A percentile compares a stretch with the other conserved stretches of the same genome.
phyloP scores from a whole-genome alignment of 495 filamentous ascomycete genomes.

The Penicillium turbatum region DNA sequence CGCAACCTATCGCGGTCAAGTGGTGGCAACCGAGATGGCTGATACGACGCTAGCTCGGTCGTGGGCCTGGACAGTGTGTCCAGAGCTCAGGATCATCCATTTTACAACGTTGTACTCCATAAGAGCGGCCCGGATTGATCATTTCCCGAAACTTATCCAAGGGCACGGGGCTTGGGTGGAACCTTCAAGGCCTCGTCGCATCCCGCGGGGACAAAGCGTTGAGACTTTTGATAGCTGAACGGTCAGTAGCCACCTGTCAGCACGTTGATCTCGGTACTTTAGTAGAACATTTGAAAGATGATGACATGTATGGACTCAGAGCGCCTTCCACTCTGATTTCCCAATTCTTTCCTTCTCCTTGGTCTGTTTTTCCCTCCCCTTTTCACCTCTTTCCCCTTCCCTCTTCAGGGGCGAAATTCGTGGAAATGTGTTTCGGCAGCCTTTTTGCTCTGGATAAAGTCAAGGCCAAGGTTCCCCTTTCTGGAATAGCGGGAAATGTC shows the following conservation, averaged over 20 bases:
- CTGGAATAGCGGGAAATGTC: background rate
- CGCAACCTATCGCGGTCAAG: slow-evolving; percentile 1
- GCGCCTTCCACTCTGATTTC: too few species aligned
- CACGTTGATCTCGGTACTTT: too few species aligned
- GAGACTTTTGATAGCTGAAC: background rate
- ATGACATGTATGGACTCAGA: too few species aligned
- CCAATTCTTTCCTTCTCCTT: too few species aligned
- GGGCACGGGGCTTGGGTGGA: slow-evolving; percentile 6
- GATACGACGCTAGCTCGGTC: background rate
- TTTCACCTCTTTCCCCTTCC: too few species aligned
- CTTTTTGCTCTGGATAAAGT: too few species aligned
- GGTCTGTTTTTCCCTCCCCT: too few species aligned
- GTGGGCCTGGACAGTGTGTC: background rate
- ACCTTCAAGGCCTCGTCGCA: background rate
- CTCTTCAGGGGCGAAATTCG: too few species aligned
- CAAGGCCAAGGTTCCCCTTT: background rate
- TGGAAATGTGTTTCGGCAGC: too few species aligned
- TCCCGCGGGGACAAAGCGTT: background rate
- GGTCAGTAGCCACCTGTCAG: too few species aligned
- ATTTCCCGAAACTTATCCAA: background rate
- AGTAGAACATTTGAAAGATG: too few species aligned
- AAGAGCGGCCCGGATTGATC: background rate
- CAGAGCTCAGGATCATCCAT: background rate
- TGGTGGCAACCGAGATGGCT: background rate
- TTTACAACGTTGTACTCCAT: background rate